These are phyloP conservation scores for Corylus heterophylla DNA, from an alignment of 306 rosid genomes.

Conservation along the genomic window DNA sequence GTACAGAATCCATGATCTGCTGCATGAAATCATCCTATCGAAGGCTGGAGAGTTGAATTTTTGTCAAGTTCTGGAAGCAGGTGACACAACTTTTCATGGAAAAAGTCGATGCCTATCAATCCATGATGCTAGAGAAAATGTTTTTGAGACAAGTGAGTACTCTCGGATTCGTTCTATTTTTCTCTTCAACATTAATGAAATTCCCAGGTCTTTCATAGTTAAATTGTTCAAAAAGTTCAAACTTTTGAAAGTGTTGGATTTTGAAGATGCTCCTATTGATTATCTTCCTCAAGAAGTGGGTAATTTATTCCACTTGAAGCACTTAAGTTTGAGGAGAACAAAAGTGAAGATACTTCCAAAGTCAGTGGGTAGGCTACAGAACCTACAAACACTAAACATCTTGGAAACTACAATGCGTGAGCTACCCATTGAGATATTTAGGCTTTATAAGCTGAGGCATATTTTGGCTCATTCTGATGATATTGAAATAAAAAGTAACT, in stretches of 20 bases:
- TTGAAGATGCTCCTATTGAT: slow-evolving; percentile 1
- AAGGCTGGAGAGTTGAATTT: neutral
- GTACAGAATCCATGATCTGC: neutral
- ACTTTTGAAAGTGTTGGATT: slow-evolving; percentile 6
- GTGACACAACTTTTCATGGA: neutral
- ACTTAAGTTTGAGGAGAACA: slow-evolving; percentile 1
- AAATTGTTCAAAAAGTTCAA: neutral
- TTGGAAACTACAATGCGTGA: neutral
- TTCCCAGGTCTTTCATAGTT: neutral
- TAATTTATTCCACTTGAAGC: neutral
- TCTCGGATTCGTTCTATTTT: neutral
- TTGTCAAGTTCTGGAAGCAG: neutral
- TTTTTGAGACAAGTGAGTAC: neutral
- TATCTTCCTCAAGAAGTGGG: neutral
- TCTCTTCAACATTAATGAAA: neutral
- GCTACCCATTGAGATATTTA: neutral
- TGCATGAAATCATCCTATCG: slow-evolving; percentile 1
- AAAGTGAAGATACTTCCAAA: slow-evolving; percentile 7
- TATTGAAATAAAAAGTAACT: neutral
- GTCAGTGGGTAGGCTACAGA: neutral
- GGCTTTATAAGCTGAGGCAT: neutral
- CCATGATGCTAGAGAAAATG: neutral
- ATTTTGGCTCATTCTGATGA: slow-evolving; percentile 2
- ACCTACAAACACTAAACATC: neutral
- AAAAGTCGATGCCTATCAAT: neutral